These are phyloP conservation scores for Chaetomium globosum DNA, from an alignment of 2,329 filamentous ascomycete genomes.

Conservation along the genomic window DNA sequence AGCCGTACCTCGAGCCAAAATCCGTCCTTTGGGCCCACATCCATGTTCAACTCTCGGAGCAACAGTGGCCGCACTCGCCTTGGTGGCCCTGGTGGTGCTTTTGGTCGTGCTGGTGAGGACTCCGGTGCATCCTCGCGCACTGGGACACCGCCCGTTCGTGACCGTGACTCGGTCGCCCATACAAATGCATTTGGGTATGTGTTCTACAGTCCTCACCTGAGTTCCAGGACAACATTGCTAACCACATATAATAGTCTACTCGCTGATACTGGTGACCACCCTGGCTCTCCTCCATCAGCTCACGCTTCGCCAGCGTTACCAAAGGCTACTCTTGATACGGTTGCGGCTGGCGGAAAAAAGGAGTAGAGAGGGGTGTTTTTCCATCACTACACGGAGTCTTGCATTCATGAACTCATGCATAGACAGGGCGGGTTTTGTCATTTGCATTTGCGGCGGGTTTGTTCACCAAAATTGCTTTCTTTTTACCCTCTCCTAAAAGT, in stretches of 20 bases:
- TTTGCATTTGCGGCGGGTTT: slow-evolving; percentile 54
- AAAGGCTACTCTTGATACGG: slow-evolving; percentile 61
- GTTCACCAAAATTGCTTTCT: slow-evolving; percentile 28
- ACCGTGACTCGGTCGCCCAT: slow-evolving; percentile 58
- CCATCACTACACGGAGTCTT: slow-evolving; percentile 41
- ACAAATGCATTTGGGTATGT: slow-evolving; percentile 93
- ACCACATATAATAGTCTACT: slow-evolving; percentile 52
- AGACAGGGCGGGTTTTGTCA: slow-evolving; percentile 53
- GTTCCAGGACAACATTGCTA: slow-evolving; percentile 34
- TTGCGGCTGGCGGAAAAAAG: slow-evolving; percentile 52
- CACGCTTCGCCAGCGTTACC: slow-evolving; percentile 67
- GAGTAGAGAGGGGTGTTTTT: slow-evolving; percentile 47
- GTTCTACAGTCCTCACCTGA: neutral
- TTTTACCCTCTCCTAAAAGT: slow-evolving; percentile 22
- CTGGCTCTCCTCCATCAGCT: slow-evolving; percentile 70
- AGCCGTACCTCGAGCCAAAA: slow-evolving; percentile 64
- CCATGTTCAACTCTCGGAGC: slow-evolving; percentile 85
- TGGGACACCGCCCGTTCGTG: slow-evolving; percentile 74
- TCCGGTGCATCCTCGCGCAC: slow-evolving; percentile 87
- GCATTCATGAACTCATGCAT: slow-evolving; percentile 51
- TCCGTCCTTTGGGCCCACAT: slow-evolving; percentile 75
- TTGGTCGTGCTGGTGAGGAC: slow-evolving; percentile 76
- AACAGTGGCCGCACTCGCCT: slow-evolving; percentile 79
- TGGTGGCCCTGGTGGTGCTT: slow-evolving; percentile 68
- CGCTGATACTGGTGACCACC: slow-evolving; percentile 64